Base-by-base conservation (phyloP, 2,329 filamentous ascomycete genomes). In the Clonostachys byssicola region DNA sequence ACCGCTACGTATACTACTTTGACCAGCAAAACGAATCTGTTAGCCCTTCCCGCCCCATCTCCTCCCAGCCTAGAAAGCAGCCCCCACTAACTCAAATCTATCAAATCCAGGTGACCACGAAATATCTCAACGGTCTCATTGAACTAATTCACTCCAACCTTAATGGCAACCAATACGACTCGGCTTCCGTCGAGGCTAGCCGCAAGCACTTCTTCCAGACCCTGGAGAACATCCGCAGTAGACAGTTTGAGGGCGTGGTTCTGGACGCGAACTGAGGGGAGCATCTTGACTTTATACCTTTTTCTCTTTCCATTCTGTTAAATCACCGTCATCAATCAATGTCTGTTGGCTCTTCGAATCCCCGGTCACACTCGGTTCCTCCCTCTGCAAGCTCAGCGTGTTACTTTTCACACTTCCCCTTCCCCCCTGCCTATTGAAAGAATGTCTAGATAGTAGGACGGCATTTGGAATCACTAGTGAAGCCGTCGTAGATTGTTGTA, bases 1-100 rank as follows among this genome's bases (percentile, higher is more conserved):
- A 99, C 67, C 85, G 94, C 67, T 99, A 99, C 64, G 92, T 97
- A 46, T 99, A 99, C 68, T 99, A 97, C 73, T 99, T 96, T 72
- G 94, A 99, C 67, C 92, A 99, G 67, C 90, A 96, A 64, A 99
- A 99, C 68, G 94, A 99, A 71, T 92, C 92, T 55, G 94, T 81
- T 64, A 61, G 77, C 61, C n/a, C 12, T 16, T 51, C n/a, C 3
- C 7, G 30, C 16, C n/a, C 6, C n/a, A 4, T 46, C 12, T 3
- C 45, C 20, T 38, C 12, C 33, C 8, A 16, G 16, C 17, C 16
- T n/a, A 12, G 35, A 18, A 34, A 18, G 13, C 14, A 39, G 16
- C 6, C 20, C 18, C 10, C 45, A 39, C 52, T 61, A 51, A 63
- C 44, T 6, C 18, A 3, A 30, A 33, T 23, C 35, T 23, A 36